Conservation (phyloP, 164 flowering plant species). For the Vitis riparia region DNA sequence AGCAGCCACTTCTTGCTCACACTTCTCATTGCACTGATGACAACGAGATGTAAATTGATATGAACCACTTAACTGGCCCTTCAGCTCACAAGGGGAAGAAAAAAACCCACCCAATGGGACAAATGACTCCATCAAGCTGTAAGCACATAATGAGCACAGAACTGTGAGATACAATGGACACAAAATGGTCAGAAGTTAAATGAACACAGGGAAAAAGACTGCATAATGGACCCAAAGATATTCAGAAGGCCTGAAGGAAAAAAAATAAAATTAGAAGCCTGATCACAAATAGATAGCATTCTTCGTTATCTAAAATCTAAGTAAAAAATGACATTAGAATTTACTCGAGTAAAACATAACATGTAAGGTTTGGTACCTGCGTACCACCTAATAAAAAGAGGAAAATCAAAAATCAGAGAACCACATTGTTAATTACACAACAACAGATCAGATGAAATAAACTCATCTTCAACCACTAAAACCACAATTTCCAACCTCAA, state of each 20-base stretch:
- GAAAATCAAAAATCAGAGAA: neutral
- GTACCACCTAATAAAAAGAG: neutral
- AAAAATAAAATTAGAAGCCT: neutral
- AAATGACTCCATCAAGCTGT: constrained; percentile 77
- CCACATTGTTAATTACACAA: neutral
- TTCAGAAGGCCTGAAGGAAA: neutral
- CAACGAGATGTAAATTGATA: constrained; percentile 30
- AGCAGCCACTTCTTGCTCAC: constrained; percentile 42
- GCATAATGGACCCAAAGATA: neutral
- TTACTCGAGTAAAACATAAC: neutral
- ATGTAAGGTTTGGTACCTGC: neutral
- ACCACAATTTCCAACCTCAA: neutral
- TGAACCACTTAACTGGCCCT: constrained; percentile 26
- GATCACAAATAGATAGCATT: neutral
- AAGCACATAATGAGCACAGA: constrained; percentile 13
- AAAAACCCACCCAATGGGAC: constrained; percentile 78
- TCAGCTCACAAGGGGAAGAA: constrained; percentile 41
- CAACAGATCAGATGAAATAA: neutral
- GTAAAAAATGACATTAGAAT: neutral
- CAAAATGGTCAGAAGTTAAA: neutral
- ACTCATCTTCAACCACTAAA: neutral
- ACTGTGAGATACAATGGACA: constrained; percentile 8
- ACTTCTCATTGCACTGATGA: constrained; percentile 39
- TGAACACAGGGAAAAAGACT: neutral
- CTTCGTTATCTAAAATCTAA: neutral